A percentile compares a stretch with the other conserved stretches of the same genome.
Conservation (phyloP, 73 alveolate species). For the Paramecium pentaurelia region DNA sequence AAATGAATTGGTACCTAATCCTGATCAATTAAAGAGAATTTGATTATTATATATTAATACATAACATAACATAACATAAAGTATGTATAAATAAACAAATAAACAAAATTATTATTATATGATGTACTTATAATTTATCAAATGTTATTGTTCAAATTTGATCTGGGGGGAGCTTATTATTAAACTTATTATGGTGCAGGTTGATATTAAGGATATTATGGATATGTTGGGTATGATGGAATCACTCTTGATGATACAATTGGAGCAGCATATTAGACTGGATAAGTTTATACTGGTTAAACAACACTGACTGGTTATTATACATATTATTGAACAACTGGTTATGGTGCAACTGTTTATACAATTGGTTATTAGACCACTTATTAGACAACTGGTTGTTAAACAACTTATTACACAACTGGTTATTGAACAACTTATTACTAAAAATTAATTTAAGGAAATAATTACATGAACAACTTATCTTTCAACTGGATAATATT, state of each 20-base stretch:
- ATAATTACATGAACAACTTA: not conserved
- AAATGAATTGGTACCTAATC: constrained; percentile 93
- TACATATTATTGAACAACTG: not conserved
- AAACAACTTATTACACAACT: constrained; percentile 2
- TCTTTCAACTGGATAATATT: constrained; percentile 45
- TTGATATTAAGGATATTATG: not conserved
- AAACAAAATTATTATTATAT: not conserved
- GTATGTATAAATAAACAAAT: not conserved
- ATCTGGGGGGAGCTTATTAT: constrained; percentile 14
- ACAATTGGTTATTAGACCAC: constrained; percentile 18
- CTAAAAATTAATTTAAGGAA: not conserved
- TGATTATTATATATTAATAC: not conserved
- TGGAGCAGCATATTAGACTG: constrained; percentile 4
- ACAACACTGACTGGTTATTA: constrained; percentile 2
- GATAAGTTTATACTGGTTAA: not conserved
- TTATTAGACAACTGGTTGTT: constrained; percentile 22
- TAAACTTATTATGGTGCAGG: not conserved
- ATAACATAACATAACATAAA: not conserved
- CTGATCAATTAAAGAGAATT: constrained; percentile 71
- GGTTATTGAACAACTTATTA: constrained; percentile 39
- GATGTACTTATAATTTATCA: constrained; percentile 5
- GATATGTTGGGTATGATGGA: not conserved
- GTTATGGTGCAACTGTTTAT: not conserved
- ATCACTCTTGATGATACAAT: constrained; percentile 19
- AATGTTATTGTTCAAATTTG: constrained; percentile 2